Base-by-base conservation (phyloP, 495 filamentous ascomycete genomes). In the Zalerion maritima region DNA sequence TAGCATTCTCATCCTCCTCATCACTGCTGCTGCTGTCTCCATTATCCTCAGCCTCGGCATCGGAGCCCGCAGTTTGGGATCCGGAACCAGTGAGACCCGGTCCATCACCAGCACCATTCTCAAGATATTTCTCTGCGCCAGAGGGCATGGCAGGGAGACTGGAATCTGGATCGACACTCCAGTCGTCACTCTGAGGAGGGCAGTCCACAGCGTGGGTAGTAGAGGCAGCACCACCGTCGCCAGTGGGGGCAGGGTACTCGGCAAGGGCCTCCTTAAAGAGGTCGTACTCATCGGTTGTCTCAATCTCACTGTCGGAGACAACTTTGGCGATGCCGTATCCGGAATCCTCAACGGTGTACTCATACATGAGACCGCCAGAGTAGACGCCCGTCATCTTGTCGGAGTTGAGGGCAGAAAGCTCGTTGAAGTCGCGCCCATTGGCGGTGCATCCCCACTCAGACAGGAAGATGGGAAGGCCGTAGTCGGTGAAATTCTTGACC, bases 341-440 rank as follows among this genome's bases (percentile, higher is more conserved):
- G 60, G 69, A 78, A 20, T 57, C 55, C 49, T 87, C 86, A 54
- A 85, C 55, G 34, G 77, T 75, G 60, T 94, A 96, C 55, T 96
- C 87, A 59, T 94, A 96, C 48, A 93, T 80, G 24, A 96, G 73
- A 44, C 87, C 87, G 39, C 89, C 87, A 32, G 87, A 94, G 68
- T 92, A 96, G 36, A 94, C 89, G 28, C 53, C 36, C 3, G 81
- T 87, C 89, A 96, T 97, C 34, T 91, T 46, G 12, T 54, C 57
- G 51, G 64, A 71, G 71, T 94, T 94, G 26, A 94, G 70, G 20
- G 85, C 64, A 18, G 51, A 44, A 28, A 94, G 67, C 59, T 94
- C 89, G 31, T 73, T 58, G 49, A 89, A 96, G 42, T 75, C 59
- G 35, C 89, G 89, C 28, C 58, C 63, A 60, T 80, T 79, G 38